Percentiles rank a stretch among this genome's conserved stretches.
phyloP scores from a whole-genome alignment of 2,329 filamentous ascomycete genomes.

The Clonostachys rhizophaga region DNA sequence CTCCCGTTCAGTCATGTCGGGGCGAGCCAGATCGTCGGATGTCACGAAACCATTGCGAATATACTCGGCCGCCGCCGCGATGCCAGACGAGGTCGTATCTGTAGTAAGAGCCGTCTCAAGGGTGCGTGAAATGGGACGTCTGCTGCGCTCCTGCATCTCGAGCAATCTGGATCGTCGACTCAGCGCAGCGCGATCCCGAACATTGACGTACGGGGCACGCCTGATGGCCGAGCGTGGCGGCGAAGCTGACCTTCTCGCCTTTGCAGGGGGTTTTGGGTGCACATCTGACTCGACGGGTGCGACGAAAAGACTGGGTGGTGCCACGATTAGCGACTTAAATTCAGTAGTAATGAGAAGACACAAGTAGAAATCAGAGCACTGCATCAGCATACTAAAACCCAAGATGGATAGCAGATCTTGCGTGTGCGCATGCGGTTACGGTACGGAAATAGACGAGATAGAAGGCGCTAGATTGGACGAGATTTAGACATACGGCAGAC shows the following conservation, averaged over 20 bases:
- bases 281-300: slow-evolving; percentile 39
- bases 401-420: too few species aligned
- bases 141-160: slow-evolving; percentile 1
- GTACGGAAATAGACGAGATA: too few species aligned
- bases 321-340: too few species aligned
- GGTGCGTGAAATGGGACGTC: neutral
- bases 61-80: neutral
- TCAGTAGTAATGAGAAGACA: too few species aligned
- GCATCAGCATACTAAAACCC: too few species aligned
- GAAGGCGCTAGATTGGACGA: too few species aligned
- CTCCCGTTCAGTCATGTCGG: neutral
- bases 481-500: slow-evolving; percentile 35
- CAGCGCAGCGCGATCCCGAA: neutral
- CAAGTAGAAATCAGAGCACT: too few species aligned
- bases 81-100: neutral
- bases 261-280: slow-evolving; percentile 21
- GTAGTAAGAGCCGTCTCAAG: neutral
- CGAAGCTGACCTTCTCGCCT: slow-evolving; percentile 18
- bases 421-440: too few species aligned
- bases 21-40: neutral
- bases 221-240: slow-evolving; percentile 34
- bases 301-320: slow-evolving; percentile 32
- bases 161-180: neutral
- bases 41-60: neutral
- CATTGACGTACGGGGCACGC: slow-evolving; percentile 23